Percentiles rank a stretch among this genome's conserved stretches.
Evolutionary conservation across 2,329 filamentous ascomycete species (phyloP).

Genomic region (Aspergillus sp.): DNA sequence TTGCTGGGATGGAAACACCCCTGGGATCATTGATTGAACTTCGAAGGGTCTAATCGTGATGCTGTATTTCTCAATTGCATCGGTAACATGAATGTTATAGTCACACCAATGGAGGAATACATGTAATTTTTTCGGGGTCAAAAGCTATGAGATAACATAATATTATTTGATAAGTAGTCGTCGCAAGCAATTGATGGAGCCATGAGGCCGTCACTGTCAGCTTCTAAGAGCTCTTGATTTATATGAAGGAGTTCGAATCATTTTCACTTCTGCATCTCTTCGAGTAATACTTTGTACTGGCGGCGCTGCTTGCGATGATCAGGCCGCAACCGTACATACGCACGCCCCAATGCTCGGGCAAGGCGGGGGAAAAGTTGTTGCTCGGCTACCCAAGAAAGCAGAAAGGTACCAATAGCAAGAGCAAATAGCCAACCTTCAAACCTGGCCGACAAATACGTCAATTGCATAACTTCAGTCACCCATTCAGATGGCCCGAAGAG

Average conservation of each 20-base stretch:
- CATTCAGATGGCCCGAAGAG: slow-evolving; percentile 67
- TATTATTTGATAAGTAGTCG: too few species aligned
- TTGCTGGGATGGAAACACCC: slow-evolving; percentile 92
- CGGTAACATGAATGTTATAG: too few species aligned
- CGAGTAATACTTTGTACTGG: slow-evolving; percentile 75
- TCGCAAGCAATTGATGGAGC: too few species aligned
- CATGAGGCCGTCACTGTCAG: too few species aligned
- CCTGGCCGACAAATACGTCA: slow-evolving; percentile 67
- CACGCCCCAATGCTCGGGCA: slow-evolving; percentile 61
- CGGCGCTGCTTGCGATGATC: slow-evolving; percentile 71
- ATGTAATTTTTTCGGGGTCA: too few species aligned
- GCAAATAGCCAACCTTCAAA: slow-evolving; percentile 71
- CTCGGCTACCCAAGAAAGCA: slow-evolving; percentile 67
- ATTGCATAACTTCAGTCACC: slow-evolving; percentile 72
- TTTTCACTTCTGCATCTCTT: slow-evolving; percentile 51
- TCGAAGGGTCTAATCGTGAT: too few species aligned
- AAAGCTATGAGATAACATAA: too few species aligned
- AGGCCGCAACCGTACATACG: slow-evolving; percentile 54
- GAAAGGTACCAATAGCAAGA: slow-evolving; percentile 66
- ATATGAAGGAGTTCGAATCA: neutral
- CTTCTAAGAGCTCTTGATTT: too few species aligned
- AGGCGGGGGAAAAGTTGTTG: slow-evolving; percentile 64
- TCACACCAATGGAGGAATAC: too few species aligned
- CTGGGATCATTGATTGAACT: slow-evolving; percentile 72
- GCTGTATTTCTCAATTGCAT: too few species aligned